Percentiles rank a stretch among this genome's conserved stretches.
Evolutionary conservation across 495 filamentous ascomycete genomes (phyloP).

Genomic region (Hyaloscypha finlandica): DNA sequence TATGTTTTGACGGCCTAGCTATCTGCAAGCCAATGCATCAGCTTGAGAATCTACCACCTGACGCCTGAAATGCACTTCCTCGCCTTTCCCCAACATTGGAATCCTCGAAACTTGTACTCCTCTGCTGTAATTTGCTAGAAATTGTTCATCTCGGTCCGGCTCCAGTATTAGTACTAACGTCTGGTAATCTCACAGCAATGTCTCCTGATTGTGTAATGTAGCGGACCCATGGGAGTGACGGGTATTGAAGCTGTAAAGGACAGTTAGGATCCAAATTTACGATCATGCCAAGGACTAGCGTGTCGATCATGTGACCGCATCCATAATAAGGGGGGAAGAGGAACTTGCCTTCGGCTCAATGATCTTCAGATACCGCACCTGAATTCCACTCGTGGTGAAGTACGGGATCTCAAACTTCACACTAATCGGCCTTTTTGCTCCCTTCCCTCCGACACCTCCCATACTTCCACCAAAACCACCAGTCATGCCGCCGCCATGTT

Average conservation of each 20-base stretch:
- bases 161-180: conserved; percentile 48
- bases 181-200: conserved; percentile 89
- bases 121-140: not conserved
- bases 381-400: conserved; percentile 97
- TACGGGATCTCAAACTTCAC: conserved; percentile 99
- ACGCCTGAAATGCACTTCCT: not conserved
- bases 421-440: conserved; percentile 89
- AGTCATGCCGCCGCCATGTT: conserved; percentile 94
- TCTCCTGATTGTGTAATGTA: conserved; percentile 98
- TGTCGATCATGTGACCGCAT: not conserved
- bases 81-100: not conserved
- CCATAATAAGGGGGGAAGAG: conserved; percentile 20
- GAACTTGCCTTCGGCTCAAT: conserved; percentile 92
- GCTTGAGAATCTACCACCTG: not conserved
- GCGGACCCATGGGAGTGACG: conserved; percentile 96
- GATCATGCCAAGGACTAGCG: conserved; percentile 1
- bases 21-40: not conserved
- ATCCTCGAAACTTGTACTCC: not conserved
- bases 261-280: conserved; percentile 27
- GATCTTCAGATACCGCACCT: conserved; percentile 98
- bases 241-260: conserved; percentile 21
- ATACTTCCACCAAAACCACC: conserved; percentile 96
- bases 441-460: conserved; percentile 79
- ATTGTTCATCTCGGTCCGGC: not conserved
- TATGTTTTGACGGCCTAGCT: not conserved